Evolutionary conservation across 306 rosid genomes (phyloP), one percentile per base, ranked within the genome.

Genomic region (Crataegus laevigata): DNA sequence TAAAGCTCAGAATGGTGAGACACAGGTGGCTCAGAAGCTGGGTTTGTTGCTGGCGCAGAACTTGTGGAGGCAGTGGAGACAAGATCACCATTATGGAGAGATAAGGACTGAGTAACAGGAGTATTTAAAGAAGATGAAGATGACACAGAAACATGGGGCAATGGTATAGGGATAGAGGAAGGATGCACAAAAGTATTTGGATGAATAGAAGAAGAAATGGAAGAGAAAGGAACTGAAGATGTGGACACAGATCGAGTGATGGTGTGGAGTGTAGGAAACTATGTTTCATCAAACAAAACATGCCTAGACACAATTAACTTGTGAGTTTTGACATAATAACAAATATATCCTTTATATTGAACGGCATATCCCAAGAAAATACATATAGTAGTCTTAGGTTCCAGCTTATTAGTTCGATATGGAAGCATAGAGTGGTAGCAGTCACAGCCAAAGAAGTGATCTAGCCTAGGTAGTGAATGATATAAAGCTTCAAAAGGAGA

Each of bases 1-100:
- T 40, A 12, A 1, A 40, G 43, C 43, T 40, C 13, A 40, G 3
- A 10, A 40, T 10, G 11, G 2, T 9, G 43, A 2, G 11, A 5
- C 11, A 8, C 3, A n/a, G n/a, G n/a, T n/a, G n/a, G n/a, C n/a
- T n/a, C n/a, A n/a, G n/a, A n/a, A n/a, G n/a, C n/a, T n/a, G n/a
- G n/a, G n/a, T 0, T 0, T 1, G 43, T 9, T 40, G 13, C 0
- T 10, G 3, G 2, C 13, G 0, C 3, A 10, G 3, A 40, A 1
- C 45, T 40, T 40, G 1, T 10, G 3, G 45, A 40, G 11, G 13
- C 13, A 2, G 13, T 40, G 45, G 45, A 40, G 45, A 40, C 13
- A 40, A 10, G 3, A 40, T 40, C 45, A 40, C 13, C 45, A 40
- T 40, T 1, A 6, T 2, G 0, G 3, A 40, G 45, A 40, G 13